Conservation (phyloP, 2,329 filamentous ascomycete genomes). For the Scedosporium apiospermum region DNA sequence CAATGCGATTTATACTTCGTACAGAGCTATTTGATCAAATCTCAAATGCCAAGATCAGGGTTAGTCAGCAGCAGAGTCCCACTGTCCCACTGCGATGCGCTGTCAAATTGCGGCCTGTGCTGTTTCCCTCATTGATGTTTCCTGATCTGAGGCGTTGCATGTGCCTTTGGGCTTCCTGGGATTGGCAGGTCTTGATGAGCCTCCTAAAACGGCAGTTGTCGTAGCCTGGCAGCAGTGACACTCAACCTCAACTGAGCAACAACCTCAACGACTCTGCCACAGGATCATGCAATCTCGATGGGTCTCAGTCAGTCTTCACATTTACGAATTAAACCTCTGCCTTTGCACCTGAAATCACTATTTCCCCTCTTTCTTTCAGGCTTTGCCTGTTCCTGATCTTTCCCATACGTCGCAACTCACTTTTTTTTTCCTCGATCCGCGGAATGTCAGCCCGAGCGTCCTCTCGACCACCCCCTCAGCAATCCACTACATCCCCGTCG, state of each 20-base stretch:
- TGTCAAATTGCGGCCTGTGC: not conserved
- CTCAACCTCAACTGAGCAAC: not conserved
- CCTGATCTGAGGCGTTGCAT: not conserved
- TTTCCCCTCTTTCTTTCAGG: no score
- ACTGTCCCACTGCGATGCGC: no score
- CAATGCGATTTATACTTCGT: no score
- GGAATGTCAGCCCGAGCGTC: conserved; percentile 1
- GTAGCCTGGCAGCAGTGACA: not conserved
- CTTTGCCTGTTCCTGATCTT: not conserved
- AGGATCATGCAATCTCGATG: not conserved
- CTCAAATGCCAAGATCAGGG: no score
- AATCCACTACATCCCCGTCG: not conserved
- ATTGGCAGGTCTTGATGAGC: not conserved
- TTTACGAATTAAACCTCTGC: not conserved
- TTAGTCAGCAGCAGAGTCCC: no score
- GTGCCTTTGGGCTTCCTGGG: not conserved
- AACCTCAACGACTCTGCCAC: not conserved
- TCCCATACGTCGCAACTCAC: not conserved
- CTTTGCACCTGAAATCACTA: no score
- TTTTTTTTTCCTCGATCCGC: not conserved
- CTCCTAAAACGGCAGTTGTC: not conserved
- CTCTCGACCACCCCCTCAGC: not conserved
- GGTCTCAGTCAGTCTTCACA: not conserved
- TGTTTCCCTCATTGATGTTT: not conserved
- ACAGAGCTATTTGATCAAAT: no score